Percentiles rank a stretch among this genome's conserved stretches.
Evolutionary conservation across 192 early-diverging fungal genomes (phyloP).

Genomic region (Lobosporangium transversale): DNA sequence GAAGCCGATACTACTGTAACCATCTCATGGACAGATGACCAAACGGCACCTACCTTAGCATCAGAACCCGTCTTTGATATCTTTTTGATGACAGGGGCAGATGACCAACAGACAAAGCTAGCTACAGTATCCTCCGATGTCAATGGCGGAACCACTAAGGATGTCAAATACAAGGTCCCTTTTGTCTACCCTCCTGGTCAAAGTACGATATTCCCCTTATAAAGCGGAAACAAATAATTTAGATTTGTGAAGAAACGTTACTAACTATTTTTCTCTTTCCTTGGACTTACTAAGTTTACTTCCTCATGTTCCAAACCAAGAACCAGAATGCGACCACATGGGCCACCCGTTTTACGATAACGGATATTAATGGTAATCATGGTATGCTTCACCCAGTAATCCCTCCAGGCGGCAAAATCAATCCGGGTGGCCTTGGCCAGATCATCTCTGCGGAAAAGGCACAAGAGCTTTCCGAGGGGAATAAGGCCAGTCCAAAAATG

Average conservation of each 20-base stretch:
- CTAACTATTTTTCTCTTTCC: no score
- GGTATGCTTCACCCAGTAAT: conserved; percentile 28
- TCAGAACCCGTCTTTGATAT: conserved; percentile 39
- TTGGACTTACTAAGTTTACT: no score
- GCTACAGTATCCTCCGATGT: conserved; percentile 36
- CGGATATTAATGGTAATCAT: conserved; percentile 21
- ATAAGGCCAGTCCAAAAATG: background rate
- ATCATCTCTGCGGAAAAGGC: conserved; percentile 1
- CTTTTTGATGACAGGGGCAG: conserved; percentile 45
- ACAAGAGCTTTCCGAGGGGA: background rate
- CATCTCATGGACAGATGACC: conserved; percentile 41
- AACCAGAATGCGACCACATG: conserved; percentile 24
- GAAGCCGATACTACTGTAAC: conserved; percentile 18
- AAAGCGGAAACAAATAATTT: no score
- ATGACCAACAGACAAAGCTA: conserved; percentile 38
- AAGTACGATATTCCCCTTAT: conserved; percentile 13
- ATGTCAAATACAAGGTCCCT: conserved; percentile 33
- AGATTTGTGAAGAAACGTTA: no score
- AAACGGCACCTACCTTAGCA: conserved; percentile 6
- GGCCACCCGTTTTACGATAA: conserved; percentile 48
- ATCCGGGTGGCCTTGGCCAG: conserved; percentile 31
- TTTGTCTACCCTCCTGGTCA: conserved; percentile 42
- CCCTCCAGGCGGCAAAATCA: conserved; percentile 31
- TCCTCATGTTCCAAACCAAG: conserved; percentile 47
- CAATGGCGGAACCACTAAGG: conserved; percentile 20